Percentiles rank a stretch among this genome's conserved stretches.
Conservation (phyloP, 1,139 yeast genomes). For the Suhomyces guaymorum region DNA sequence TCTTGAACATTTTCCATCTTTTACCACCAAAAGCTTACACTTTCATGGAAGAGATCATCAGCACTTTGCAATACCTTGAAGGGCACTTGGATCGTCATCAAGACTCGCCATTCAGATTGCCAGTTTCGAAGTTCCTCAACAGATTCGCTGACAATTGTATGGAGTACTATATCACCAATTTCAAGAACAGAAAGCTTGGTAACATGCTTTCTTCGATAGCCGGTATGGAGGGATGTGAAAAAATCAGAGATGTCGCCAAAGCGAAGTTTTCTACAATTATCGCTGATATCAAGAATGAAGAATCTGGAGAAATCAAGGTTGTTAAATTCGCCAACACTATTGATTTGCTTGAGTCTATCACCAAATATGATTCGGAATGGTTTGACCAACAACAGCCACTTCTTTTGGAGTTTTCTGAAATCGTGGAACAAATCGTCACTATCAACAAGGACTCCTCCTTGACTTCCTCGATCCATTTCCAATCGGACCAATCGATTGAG, state of each 20-base stretch:
- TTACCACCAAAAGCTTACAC: slow-evolving; percentile 91
- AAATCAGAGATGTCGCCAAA: slow-evolving; percentile 56
- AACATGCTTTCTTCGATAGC: slow-evolving; percentile 64
- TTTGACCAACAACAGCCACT: slow-evolving; percentile 52
- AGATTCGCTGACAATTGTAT: slow-evolving; percentile 78
- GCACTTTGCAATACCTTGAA: slow-evolving; percentile 76
- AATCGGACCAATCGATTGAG: slow-evolving; percentile 69
- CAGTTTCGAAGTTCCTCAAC: slow-evolving; percentile 83
- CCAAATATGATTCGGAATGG: slow-evolving; percentile 62
- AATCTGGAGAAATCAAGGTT: slow-evolving; percentile 55
- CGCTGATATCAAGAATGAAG: slow-evolving; percentile 44
- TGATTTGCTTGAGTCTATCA: slow-evolving; percentile 60
- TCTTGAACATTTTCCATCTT: slow-evolving; percentile 86
- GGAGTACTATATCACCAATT: slow-evolving; percentile 66
- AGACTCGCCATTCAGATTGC: slow-evolving; percentile 87
- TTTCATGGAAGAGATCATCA: slow-evolving; percentile 83
- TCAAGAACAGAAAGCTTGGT: slow-evolving; percentile 70
- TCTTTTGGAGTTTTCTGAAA: slow-evolving; percentile 46
- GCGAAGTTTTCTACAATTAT: slow-evolving; percentile 47
- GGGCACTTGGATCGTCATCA: slow-evolving; percentile 82
- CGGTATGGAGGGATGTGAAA: slow-evolving; percentile 56
- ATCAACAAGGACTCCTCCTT: slow-evolving; percentile 45
- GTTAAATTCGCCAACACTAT: slow-evolving; percentile 70
- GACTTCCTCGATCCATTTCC: slow-evolving; percentile 66
- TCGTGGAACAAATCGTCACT: slow-evolving; percentile 46